Evolutionary conservation across 495 filamentous ascomycete species (phyloP), one percentile per base, ranked within the genome.

Genomic region (Annulohypoxylon nitens): DNA sequence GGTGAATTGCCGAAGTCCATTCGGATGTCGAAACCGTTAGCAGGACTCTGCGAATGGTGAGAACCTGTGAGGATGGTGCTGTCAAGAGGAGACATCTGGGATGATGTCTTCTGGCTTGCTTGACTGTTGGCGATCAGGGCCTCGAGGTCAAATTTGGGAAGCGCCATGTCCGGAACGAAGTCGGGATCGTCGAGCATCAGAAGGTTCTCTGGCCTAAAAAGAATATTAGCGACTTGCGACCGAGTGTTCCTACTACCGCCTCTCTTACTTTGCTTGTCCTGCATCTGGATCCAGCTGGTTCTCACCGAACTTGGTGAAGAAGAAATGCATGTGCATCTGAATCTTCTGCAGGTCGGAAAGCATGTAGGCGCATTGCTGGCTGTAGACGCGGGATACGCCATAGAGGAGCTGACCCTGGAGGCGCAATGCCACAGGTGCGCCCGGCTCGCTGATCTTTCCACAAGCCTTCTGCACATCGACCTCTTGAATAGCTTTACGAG

Each of bases 351-450:
- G 90, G 75, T 98, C 96, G 10, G 87, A 83, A 26, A 97, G 88
- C 10, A 96, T 88, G 79, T 97, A 98, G 12, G 88, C 88, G 69
- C 91, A 97, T 81, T 98, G 96, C 74, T 97, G 92, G 23, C 86
- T 87, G 76, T 93, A 97, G 12, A 97, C 94, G 63, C 92, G 87
- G 16, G 93, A 90, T 33, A 97, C 89, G 5, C 94, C 94, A 78
- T 92, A 95, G 18, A 99, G 88, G 33, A 99, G 82, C 74, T 92
- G 97, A 9, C 95, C 93, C 79, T 99, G 96, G 36, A 99, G 88
- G 14, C 96, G 91, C 76, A 99, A 80, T 2, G 96, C 96, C 85
- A 99, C 92, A 9, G 96, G 96, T 5, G 92, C 94, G 25, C 90
- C 91, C 0, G 96, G 94, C 63, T 92, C 85, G 33, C 91, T 89